A percentile compares a stretch with the other conserved stretches of the same genome.
phyloP scores from a whole-genome alignment of 2,329 filamentous ascomycete species.

The Bertia moriformis region DNA sequence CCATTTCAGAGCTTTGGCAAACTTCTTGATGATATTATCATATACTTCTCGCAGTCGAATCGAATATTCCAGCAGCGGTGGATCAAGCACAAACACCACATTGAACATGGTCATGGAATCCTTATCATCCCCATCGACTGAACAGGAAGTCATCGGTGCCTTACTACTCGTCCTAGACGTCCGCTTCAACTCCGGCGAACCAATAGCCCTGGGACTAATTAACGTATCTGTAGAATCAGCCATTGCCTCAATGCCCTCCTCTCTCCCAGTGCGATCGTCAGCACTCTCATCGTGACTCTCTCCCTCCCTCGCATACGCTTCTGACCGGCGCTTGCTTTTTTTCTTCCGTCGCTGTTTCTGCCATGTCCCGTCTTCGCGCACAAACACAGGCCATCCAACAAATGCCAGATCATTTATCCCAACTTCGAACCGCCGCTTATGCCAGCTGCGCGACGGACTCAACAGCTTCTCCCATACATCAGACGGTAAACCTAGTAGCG shows the following conservation, averaged over 20 bases:
- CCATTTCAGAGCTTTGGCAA: constrained; percentile 48
- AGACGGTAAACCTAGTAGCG: constrained; percentile 28
- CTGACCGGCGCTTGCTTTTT: constrained; percentile 7
- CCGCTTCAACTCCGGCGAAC: not conserved
- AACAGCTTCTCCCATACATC: constrained; percentile 38
- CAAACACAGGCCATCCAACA: constrained; percentile 40
- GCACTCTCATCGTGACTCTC: not conserved
- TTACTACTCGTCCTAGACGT: constrained; percentile 8
- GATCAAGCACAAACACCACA: constrained; percentile 53
- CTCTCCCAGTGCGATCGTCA: not conserved
- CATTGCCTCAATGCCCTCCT: not conserved
- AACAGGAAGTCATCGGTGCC: constrained; percentile 2
- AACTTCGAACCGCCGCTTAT: constrained; percentile 41
- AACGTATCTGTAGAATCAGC: not conserved
- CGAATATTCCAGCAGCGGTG: constrained; percentile 41
- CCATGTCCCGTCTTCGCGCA: constrained; percentile 36
- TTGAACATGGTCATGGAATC: constrained; percentile 50
- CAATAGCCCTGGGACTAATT: not conserved
- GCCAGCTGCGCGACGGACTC: constrained; percentile 32
- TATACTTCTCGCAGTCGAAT: constrained; percentile 45
- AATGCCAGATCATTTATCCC: constrained; percentile 40
- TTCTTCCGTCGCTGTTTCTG: constrained; percentile 25
- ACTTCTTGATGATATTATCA: constrained; percentile 48
- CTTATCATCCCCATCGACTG: constrained; percentile 10
- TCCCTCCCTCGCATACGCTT: constrained; percentile 11